Conservation (phyloP, 257 asterid genomes). For the Salvia splendens region DNA sequence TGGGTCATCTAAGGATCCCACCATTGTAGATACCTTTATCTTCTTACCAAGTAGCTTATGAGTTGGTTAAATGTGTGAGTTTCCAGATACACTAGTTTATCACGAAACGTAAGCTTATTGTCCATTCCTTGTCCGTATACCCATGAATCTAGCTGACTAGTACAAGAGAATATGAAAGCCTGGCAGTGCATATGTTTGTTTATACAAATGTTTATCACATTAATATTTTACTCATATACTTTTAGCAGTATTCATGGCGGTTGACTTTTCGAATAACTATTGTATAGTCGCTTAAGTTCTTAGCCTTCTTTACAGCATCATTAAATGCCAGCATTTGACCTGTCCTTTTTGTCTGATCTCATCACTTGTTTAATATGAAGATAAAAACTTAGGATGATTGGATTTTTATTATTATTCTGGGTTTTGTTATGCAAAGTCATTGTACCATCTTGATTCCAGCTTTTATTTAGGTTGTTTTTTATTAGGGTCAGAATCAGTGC, state of each 20-base stretch:
- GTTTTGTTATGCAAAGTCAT: constrained; percentile 36
- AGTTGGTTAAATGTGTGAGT: constrained; percentile 34
- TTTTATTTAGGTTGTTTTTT: background rate
- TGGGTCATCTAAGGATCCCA: constrained; percentile 21
- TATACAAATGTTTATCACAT: constrained; percentile 32
- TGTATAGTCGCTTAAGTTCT: constrained; percentile 32
- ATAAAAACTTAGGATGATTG: constrained; percentile 26
- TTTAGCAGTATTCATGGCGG: constrained; percentile 30
- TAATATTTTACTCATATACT: constrained; percentile 17
- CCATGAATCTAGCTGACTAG: constrained; percentile 36
- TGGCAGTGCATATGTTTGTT: constrained; percentile 40
- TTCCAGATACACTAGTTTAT: background rate
- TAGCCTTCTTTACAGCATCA: constrained; percentile 32
- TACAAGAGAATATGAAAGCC: constrained; percentile 32
- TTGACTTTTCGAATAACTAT: constrained; percentile 32
- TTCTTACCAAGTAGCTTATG: constrained; percentile 22
- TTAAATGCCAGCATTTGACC: constrained; percentile 43
- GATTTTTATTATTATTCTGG: constrained; percentile 14
- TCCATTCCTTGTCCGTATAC: constrained; percentile 13
- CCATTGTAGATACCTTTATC: constrained; percentile 25
- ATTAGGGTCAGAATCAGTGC: constrained; percentile 1
- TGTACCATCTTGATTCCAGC: constrained; percentile 39
- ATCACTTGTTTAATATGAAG: constrained; percentile 1
- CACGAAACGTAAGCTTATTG: background rate
- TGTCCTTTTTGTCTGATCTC: constrained; percentile 43